Evolutionary conservation across 2,329 filamentous ascomycete genomes (phyloP), one percentile per base, ranked within the genome.

Genomic region (Zymoseptoria ardabiliae): DNA sequence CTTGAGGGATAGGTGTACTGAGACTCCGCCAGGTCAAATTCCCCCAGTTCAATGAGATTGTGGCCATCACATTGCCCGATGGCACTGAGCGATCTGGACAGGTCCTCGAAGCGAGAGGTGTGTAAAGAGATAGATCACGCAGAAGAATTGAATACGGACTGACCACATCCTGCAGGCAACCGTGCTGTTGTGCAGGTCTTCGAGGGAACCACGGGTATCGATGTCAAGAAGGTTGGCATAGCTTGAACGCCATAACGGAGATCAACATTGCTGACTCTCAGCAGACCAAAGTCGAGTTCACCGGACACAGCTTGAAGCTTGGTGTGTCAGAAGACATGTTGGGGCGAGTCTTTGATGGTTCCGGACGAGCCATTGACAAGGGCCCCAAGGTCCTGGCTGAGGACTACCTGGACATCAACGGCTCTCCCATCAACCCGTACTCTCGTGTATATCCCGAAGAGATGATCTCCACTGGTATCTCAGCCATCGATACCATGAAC

Each of bases 401-500:
- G 78, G 94, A 99, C 71, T 99, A 96, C 77, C 83, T 99, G 69
- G 95, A 99, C 76, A 99, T 99, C 80, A 99, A 99, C 81, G 94
- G 94, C 74, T 70, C 94, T 87, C 93, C 94, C 61, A 99, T 99
- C 79, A 99, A 99, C 81, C 94, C 94, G 63, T 97, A 94, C 81
- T 93, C 92, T 62, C 86, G 94, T 81, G 93, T 96, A 68, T 99
- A 99, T 75, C 94, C 94, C 72, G 94, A 99, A 81, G 95, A 99
- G 79, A 99, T 99, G 93, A 97, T 99, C 72, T 94, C 93, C 41
- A 99, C 94, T 53, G 94, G 94, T 86, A 99, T 99, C 76, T 97
- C 93, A 63, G 92, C 94, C 73, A 97, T 99, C 72, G 93, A 97
- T 75, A 96, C 92, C 63, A 97, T 97, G 93, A 83, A 82, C 75